Evolutionary conservation across 345 rosid species (phyloP), one percentile per base, ranked within the genome.

Genomic region (Gossypium mustelinum): DNA sequence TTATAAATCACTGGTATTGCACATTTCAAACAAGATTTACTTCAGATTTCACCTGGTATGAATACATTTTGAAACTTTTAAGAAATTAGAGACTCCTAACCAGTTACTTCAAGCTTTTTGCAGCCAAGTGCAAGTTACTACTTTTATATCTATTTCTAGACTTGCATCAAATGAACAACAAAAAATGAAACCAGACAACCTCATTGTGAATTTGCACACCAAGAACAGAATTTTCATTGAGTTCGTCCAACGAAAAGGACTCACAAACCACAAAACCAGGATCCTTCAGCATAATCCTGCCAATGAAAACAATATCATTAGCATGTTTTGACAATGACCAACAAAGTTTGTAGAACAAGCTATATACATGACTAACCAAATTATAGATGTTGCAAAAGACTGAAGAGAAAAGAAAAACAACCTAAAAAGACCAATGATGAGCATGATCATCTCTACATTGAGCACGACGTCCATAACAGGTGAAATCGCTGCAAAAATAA

Each of bases 241-340:
- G 75, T 67, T 72, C 44, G 9, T 77, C 81, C 5, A 79, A 74
- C 59, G 13, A 7, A 22, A 79, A 70, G 78, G 84, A 74, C 66
- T 69, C 79, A 24, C 56, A 8, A n/a, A 74, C 47, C 62, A 81
- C 81, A 3, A 75, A 47, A 80, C 94, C 88, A 14, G 92, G 94
- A 82, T 89, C 85, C 54, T 79, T 86, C 48, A 78, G 77, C 45
- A 86, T 71, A 45, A 89, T 86, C 63, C 92, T 89, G 83, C 18
- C 65, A 76, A 20, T 41, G 68, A 68, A 44, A 48, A 73, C 24
- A 52, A 56, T n/a, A 62, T 41, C 9, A 59, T 79, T 17, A 75
- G 70, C 27, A n/a, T 44, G 24, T 60, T 29, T 25, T 11, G 73
- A 16, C 44, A 45, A 73, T 14, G 17, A 70, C 16, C 14, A 50